Percentiles rank a stretch among this genome's conserved stretches.
Conservation (phyloP, 345 rosid genomes). For the Erucastrum elatum region DNA sequence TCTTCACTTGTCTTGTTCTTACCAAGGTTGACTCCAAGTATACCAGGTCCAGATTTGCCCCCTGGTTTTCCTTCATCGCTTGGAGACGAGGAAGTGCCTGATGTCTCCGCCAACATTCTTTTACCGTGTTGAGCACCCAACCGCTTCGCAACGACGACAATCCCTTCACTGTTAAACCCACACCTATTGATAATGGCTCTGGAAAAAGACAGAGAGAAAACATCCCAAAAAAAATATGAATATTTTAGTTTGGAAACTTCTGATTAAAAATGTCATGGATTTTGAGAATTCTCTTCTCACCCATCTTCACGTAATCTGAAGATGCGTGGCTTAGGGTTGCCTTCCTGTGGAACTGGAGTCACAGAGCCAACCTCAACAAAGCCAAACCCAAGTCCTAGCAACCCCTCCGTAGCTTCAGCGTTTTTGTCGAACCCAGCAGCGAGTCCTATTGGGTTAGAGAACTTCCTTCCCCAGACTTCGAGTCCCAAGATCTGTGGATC, state of each 20-base stretch:
- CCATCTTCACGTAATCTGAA: slow-evolving; percentile 83
- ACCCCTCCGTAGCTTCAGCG: slow-evolving; percentile 93
- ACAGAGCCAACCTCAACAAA: slow-evolving; percentile 98
- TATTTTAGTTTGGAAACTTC: background rate
- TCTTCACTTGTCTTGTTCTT: slow-evolving; percentile 96
- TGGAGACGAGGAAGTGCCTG: slow-evolving; percentile 59
- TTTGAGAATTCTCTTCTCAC: slow-evolving; percentile 48
- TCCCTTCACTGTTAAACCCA: slow-evolving; percentile 98
- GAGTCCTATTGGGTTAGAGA: slow-evolving; percentile 92
- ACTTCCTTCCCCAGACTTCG: slow-evolving; percentile 96
- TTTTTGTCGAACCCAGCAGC: slow-evolving; percentile 99
- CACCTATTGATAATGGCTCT: slow-evolving; percentile 93
- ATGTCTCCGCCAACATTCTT: slow-evolving; percentile 84
- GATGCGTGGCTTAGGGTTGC: slow-evolving; percentile 88
- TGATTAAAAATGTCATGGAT: background rate
- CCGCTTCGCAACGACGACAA: slow-evolving; percentile 91
- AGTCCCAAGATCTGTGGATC: slow-evolving; percentile 76
- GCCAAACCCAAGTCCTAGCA: slow-evolving; percentile 90
- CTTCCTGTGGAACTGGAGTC: slow-evolving; percentile 96
- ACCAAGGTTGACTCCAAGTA: slow-evolving; percentile 96
- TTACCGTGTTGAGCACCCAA: slow-evolving; percentile 98
- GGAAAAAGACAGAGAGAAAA: slow-evolving; percentile 16
- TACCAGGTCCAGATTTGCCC: slow-evolving; percentile 99
- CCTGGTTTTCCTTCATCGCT: slow-evolving; percentile 67
- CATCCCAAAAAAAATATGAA: background rate